Conservation (phyloP, 2,329 filamentous ascomycete genomes). For the Cercospora sp. region DNA sequence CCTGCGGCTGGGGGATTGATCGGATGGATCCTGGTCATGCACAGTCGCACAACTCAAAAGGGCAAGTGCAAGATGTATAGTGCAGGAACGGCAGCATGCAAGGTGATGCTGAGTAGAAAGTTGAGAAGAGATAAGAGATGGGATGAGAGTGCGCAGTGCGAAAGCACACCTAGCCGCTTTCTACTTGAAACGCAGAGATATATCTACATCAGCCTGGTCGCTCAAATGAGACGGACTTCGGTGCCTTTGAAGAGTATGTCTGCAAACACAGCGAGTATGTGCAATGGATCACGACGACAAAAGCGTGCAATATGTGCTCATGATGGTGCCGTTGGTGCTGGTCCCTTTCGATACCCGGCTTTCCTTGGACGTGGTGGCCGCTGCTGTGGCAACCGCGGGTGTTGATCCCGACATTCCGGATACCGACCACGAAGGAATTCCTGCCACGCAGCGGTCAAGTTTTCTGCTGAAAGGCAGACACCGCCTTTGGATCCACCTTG, state of each 20-base stretch:
- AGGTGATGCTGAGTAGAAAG: slow-evolving; percentile 5
- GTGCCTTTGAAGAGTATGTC: neutral
- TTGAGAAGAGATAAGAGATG: neutral
- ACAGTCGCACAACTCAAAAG: neutral
- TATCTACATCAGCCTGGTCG: neutral
- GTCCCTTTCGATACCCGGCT: neutral
- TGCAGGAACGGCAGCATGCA: neutral
- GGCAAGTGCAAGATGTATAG: neutral
- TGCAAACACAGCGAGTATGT: neutral
- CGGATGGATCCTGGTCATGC: slow-evolving; percentile 2
- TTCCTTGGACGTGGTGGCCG: neutral
- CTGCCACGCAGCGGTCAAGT: neutral
- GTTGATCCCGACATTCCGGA: slow-evolving; percentile 1
- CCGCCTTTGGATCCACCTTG: neutral
- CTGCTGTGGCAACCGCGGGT: neutral
- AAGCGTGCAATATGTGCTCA: slow-evolving; percentile 9
- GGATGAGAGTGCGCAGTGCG: neutral
- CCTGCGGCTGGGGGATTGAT: neutral
- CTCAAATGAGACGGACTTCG: neutral
- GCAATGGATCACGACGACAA: slow-evolving; percentile 4
- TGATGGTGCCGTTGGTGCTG: slow-evolving; percentile 9
- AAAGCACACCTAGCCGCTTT: neutral
- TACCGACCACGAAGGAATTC: neutral
- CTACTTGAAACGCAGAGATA: slow-evolving; percentile 8
- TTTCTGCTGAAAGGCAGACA: neutral